These are phyloP conservation scores for Periconia sp. DNA, from an alignment of 2,329 filamentous ascomycete genomes.

Conservation along the genomic window DNA sequence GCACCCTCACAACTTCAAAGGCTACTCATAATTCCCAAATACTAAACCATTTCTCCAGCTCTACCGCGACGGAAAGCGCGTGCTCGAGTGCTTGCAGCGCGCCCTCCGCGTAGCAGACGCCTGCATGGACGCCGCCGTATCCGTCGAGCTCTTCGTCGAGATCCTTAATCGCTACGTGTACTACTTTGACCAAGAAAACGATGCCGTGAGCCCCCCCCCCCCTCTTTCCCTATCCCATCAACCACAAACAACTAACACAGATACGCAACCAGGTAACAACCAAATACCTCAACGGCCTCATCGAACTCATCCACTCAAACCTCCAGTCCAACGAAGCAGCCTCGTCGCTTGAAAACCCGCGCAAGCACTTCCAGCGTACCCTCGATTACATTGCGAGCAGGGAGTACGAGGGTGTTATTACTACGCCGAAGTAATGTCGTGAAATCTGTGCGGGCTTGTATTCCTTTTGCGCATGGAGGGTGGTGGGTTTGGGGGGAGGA, in stretches of 20 bases:
- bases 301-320: constrained; percentile 97
- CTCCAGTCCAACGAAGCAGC: constrained; percentile 83
- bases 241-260: background rate
- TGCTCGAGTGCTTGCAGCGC: constrained; percentile 92
- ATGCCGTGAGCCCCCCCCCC: constrained; percentile 64
- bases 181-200: constrained; percentile 99
- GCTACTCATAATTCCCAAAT: background rate
- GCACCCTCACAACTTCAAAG: too few relatives aligned
- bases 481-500: background rate
- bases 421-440: constrained; percentile 57
- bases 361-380: constrained; percentile 91
- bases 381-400: constrained; percentile 89
- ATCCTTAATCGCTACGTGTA: constrained; percentile 98
- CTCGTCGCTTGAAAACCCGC: constrained; percentile 80
- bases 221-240: background rate
- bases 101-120: constrained; percentile 95
- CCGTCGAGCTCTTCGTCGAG: constrained; percentile 96
- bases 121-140: constrained; percentile 97
- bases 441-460: background rate
- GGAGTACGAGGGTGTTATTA: constrained; percentile 89
- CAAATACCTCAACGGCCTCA: constrained; percentile 96
- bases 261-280: constrained; percentile 70
- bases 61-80: constrained; percentile 95
- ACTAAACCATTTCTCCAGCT: constrained; percentile 51
- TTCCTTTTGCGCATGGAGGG: constrained; percentile 10